Conservation (phyloP, 108 stramenopile species). For the Cyclostephanos invisitatus region DNA sequence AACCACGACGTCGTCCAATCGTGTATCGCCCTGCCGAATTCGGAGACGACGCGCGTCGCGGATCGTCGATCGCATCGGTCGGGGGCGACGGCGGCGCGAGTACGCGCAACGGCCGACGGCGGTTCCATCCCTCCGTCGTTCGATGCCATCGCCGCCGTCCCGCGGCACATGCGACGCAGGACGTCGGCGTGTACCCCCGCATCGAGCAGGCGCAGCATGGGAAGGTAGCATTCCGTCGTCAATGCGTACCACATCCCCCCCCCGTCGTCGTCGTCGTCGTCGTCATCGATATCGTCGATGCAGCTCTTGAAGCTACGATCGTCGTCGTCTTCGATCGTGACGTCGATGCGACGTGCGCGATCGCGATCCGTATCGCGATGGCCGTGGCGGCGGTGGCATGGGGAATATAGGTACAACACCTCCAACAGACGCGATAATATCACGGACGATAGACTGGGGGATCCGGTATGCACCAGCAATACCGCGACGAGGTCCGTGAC, state of each 20-base stretch:
- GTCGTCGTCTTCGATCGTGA: not conserved
- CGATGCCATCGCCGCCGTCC: too few species aligned
- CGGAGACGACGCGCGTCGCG: too few species aligned
- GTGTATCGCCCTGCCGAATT: conserved; percentile 3
- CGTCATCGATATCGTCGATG: not conserved
- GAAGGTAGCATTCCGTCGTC: conserved; percentile 24
- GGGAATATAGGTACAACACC: too few species aligned
- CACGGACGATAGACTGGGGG: conserved; percentile 21
- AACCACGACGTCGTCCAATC: conserved; percentile 38
- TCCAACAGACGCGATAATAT: not conserved
- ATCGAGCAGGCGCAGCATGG: conserved; percentile 19
- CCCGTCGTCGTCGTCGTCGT: not conserved
- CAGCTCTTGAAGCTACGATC: not conserved
- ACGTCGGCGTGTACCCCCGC: conserved; percentile 21
- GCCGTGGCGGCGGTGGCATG: too few species aligned
- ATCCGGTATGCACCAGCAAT: conserved; percentile 27
- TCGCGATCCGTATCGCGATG: too few species aligned
- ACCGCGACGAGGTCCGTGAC: conserved; percentile 27
- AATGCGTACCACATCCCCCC: not conserved
- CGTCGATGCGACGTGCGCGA: too few species aligned
- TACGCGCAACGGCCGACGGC: too few species aligned
- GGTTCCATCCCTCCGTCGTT: too few species aligned
- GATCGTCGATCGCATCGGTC: not conserved
- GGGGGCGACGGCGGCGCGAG: too few species aligned
- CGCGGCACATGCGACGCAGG: not conserved